Evolutionary conservation across 2,329 filamentous ascomycete genomes (phyloP), one percentile per base, ranked within the genome.

Genomic region (Aspergillus novofumigatus): DNA sequence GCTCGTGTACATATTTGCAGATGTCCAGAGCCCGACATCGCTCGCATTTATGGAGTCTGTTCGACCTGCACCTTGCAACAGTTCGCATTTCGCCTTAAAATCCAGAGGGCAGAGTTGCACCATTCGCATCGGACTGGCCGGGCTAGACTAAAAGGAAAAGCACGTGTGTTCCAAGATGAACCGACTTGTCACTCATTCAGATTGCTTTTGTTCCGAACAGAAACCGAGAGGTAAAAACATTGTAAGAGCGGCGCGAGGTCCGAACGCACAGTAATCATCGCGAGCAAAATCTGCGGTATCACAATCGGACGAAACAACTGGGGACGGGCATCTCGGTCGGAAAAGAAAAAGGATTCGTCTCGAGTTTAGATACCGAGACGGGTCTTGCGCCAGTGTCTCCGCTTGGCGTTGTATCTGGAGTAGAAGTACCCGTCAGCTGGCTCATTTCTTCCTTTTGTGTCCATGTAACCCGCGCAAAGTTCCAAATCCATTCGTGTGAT

Each of bases 311-410:
- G 62, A 66, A 61, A 61, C 58, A 63, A 61, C 67, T 61, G 67
- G 56, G 59, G 55, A 63, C 56, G 58, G 64, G 64, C 62, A 67
- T 64, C 64, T 68, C 65, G 66, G 67, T 64, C 66, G 67, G 69
- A 69, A 65, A 66, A 72, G 74, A 79, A 83, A 77, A 80, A 78
- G 54, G 55, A 59, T 59, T 60, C 56, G 42, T 42, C 52, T 59
- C 64, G 59, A 66, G 81, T 86, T 85, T 94, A 99, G 85, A 99
- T 95, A 78, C 92, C 92, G 83, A 99, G 91, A 79, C 92, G 90
- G 78, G 94, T 97, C 93, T 99, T 99, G 85, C 94, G 91, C 94
- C 94, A 99, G 81, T 99, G 94, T 83, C 94, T 90, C 82, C 94
- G 86, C 91, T 99, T 99, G 76, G 94, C 92, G 86, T 99, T 99